Base-by-base conservation (phyloP, 2,329 filamentous ascomycete genomes). In the Magnaporthales sp. region DNA sequence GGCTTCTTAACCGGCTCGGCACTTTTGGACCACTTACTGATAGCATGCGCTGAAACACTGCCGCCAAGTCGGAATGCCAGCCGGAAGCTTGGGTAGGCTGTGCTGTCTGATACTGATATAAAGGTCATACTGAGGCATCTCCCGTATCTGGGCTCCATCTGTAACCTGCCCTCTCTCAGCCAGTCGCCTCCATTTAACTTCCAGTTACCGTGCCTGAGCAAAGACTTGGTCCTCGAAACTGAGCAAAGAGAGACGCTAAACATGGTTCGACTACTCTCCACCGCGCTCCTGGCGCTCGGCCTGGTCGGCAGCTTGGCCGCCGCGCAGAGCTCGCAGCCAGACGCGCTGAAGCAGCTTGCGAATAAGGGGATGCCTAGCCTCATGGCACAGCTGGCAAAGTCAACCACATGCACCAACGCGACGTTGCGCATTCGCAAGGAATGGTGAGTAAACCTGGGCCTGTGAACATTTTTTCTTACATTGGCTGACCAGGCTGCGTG, bases 401-500 rank as follows among this genome's bases (percentile, higher is more conserved):
- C 74, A n/a, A 70, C 70, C 68, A 75, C 73, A 13, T 75, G 74
- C 68, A 74, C 73, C 51, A 73, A 74, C 68, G 73, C 70, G 10
- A 74, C 73, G 63, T 70, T 75, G 24, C 63, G 69, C 64, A 70
- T 75, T n/a, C 71, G 74, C 15, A 69, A 70, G 38, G 74, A 75
- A 69, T 75, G 73, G 73, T 75, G 31, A 66, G 67, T n/a, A n/a
- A n/a, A n/a, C n/a, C n/a, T n/a, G n/a, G n/a, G n/a, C n/a, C n/a
- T n/a, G n/a, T n/a, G n/a, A n/a, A n/a, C n/a, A n/a, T 13, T 7
- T n/a, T n/a, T 22, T 32, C 3, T 26, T 58, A 4, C 38, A 51
- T 5, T 51, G 38, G 4, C 38, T 51, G 38, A 51, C 38, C n/a
- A n/a, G n/a, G n/a, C 6, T 51, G 6, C 5, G 1, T 46, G 38